Conservation (phyloP, 495 filamentous ascomycete species). For the Rusavskia elegans region DNA sequence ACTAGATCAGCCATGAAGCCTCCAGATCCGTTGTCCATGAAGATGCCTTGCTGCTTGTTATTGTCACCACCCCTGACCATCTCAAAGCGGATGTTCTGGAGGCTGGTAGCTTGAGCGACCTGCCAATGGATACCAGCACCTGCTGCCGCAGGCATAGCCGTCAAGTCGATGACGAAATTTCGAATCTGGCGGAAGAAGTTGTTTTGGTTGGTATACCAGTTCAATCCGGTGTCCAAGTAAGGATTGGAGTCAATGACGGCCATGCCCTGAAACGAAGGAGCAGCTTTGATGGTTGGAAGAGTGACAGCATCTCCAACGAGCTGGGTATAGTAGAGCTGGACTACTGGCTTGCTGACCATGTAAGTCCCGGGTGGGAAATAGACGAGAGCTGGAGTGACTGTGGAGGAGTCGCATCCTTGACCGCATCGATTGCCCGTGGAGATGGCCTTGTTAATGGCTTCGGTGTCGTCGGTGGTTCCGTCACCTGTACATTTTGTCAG, state of each 20-base stretch:
- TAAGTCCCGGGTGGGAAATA: conserved; percentile 76
- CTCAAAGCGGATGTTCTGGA: conserved; percentile 83
- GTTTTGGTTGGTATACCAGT: conserved; percentile 89
- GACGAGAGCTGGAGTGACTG: conserved; percentile 55
- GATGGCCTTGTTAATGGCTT: conserved; percentile 78
- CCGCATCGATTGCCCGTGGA: conserved; percentile 62
- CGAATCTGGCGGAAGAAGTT: conserved; percentile 97
- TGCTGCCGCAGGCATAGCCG: conserved; percentile 40
- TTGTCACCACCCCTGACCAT: conserved; percentile 57
- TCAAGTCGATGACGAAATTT: conserved; percentile 85
- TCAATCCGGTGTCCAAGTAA: conserved; percentile 43
- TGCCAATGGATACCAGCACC: conserved; percentile 95
- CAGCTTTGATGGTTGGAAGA: conserved; percentile 63
- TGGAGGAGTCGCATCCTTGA: conserved; percentile 64
- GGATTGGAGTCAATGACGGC: conserved; percentile 84
- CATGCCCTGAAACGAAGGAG: conserved; percentile 60
- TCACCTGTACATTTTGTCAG: conserved; percentile 33
- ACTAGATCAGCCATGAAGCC: conserved; percentile 78
- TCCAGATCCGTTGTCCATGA: conserved; percentile 91
- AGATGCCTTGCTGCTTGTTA: conserved; percentile 78
- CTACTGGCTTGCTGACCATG: conserved; percentile 47
- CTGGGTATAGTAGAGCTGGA: conserved; percentile 68
- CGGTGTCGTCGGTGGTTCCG: conserved; percentile 70
- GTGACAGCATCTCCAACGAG: conserved; percentile 57
- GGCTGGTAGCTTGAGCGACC: conserved; percentile 82